Evolutionary conservation across 176 grass and related monocot species (phyloP).

Genomic region (Carex littledalei): DNA sequence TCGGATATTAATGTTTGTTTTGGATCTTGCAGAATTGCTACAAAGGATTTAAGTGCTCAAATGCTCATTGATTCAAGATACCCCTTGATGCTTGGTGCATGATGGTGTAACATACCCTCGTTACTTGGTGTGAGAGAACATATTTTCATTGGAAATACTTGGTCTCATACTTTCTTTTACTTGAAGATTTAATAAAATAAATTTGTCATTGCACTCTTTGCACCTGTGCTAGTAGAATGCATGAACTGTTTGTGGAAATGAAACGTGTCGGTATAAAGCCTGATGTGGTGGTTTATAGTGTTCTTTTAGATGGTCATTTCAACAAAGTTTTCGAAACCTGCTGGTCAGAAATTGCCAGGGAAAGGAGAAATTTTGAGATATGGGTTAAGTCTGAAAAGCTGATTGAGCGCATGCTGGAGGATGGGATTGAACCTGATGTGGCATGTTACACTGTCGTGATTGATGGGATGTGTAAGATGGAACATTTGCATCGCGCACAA

Average conservation of each 20-base stretch:
- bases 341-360: conserved; percentile 18
- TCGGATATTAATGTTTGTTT: neutral
- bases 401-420: conserved; percentile 18
- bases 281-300: conserved; percentile 37
- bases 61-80: neutral
- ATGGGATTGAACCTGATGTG: conserved; percentile 32
- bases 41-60: neutral
- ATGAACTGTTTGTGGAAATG: conserved; percentile 51
- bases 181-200: neutral
- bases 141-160: conserved; percentile 77
- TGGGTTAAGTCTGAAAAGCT: conserved; percentile 22
- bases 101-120: conserved; percentile 80
- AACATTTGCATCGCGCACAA: conserved; percentile 29
- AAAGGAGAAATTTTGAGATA: conserved; percentile 27
- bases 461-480: conserved; percentile 36
- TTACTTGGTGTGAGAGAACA: conserved; percentile 92
- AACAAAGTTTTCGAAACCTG: neutral
- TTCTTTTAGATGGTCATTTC: neutral
- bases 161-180: neutral
- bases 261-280: conserved; percentile 42
- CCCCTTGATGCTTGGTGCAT: conserved; percentile 31
- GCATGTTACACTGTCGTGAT: conserved; percentile 39
- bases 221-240: neutral
- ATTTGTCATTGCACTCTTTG: neutral
- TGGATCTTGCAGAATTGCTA: neutral